These are phyloP conservation scores for Apiospora rasikravindrae DNA, from an alignment of 2,329 filamentous ascomycete species.

Conservation along the genomic window DNA sequence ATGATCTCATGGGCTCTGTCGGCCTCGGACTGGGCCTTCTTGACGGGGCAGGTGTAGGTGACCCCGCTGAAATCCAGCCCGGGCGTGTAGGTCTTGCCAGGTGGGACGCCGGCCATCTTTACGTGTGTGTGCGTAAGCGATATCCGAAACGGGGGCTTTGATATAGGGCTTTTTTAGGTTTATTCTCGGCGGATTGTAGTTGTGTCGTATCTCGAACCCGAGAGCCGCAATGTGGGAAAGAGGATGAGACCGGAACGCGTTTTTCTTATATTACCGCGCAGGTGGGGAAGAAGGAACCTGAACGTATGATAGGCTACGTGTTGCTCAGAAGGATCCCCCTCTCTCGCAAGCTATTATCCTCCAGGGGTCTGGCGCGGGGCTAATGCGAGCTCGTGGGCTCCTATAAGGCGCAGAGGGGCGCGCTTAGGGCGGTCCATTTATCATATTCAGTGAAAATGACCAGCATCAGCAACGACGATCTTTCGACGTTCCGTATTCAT, in stretches of 20 bases:
- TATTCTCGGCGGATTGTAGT: not conserved
- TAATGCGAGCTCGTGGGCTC: not conserved
- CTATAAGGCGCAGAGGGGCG: not conserved
- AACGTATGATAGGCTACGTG: not conserved
- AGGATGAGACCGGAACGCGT: not conserved
- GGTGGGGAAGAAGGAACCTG: not conserved
- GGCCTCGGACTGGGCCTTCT: slow-evolving; percentile 27
- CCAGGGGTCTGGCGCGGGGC: not conserved
- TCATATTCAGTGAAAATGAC: not conserved
- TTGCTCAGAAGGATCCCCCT: not conserved
- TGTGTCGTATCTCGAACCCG: not conserved
- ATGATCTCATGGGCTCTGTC: slow-evolving; percentile 29
- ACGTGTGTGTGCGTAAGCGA: not conserved
- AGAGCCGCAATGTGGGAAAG: not conserved
- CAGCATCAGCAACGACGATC: not conserved
- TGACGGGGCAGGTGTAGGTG: slow-evolving; percentile 25
- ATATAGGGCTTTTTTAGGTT: not conserved
- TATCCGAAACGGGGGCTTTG: not conserved
- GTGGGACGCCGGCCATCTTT: slow-evolving; percentile 30
- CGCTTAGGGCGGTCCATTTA: not conserved
- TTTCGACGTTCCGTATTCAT: not conserved
- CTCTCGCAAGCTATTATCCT: not conserved
- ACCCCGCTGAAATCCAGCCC: slow-evolving; percentile 31
- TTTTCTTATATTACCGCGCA: not conserved
- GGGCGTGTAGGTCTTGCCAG: slow-evolving; percentile 29